These are phyloP conservation scores for Haplosporangium gracile DNA, from an alignment of 192 early-diverging fungal species.

Conservation along the genomic window DNA sequence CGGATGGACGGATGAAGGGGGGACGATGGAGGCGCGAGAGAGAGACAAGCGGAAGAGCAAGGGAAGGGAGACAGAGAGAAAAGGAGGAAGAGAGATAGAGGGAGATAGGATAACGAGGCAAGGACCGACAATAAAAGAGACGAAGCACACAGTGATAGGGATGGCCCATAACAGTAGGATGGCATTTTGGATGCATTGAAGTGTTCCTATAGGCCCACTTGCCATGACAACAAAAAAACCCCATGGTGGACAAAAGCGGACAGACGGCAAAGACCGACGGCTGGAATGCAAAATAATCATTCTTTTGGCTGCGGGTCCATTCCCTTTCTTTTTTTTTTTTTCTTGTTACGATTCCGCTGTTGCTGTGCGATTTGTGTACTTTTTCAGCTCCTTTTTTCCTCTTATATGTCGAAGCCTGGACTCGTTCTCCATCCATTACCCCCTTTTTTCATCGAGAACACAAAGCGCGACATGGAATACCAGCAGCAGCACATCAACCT, in stretches of 20 bases:
- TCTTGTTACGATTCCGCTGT: neutral
- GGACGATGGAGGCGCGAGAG: neutral
- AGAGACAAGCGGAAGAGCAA: neutral
- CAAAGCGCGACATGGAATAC: neutral
- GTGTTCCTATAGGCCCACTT: neutral
- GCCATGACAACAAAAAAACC: neutral
- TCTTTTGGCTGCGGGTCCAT: neutral
- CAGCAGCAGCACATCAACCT: neutral
- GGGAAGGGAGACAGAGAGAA: too few species aligned
- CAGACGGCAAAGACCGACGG: neutral
- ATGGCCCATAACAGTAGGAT: neutral
- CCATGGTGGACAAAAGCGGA: neutral
- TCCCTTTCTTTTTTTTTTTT: neutral
- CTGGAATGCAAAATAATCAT: neutral
- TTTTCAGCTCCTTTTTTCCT: neutral
- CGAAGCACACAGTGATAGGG: neutral
- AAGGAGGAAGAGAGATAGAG: neutral
- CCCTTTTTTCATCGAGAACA: neutral
- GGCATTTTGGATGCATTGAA: neutral
- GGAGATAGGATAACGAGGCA: neutral
- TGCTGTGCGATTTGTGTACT: neutral
- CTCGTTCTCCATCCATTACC: neutral
- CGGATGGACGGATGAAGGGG: neutral
- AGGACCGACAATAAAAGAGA: neutral
- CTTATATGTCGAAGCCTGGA: neutral